Percentiles rank a stretch among this genome's conserved stretches.
Conservation (phyloP, 345 rosid species). For the Anacardium occidentale region DNA sequence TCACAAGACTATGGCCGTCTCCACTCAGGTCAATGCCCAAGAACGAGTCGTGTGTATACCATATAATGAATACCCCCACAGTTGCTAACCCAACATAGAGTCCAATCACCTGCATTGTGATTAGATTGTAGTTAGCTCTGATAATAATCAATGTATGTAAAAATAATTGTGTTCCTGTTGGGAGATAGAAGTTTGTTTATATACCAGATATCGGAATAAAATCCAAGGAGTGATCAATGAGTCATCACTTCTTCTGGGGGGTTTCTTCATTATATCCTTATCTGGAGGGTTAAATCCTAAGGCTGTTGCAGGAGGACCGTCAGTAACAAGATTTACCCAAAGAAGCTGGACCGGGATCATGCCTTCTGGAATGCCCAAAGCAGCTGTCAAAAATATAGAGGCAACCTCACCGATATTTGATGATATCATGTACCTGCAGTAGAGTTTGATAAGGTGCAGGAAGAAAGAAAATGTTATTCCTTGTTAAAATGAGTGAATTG, state of each 20-base stretch:
- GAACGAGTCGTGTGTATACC: constrained; percentile 78
- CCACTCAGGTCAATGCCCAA: constrained; percentile 83
- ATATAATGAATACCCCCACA: constrained; percentile 87
- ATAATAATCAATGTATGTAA: neutral
- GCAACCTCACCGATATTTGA: constrained; percentile 99
- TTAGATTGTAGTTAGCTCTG: neutral
- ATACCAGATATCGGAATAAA: constrained; percentile 94
- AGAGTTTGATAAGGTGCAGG: neutral
- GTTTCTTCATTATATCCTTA: constrained; percentile 88
- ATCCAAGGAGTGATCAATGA: constrained; percentile 93
- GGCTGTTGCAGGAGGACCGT: constrained; percentile 99
- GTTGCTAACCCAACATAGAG: constrained; percentile 91
- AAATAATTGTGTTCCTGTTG: neutral
- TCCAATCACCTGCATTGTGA: constrained; percentile 70
- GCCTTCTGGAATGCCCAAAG: constrained; percentile 98
- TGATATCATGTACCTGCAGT: constrained; percentile 93
- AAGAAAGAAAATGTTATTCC: neutral
- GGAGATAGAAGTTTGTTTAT: neutral
- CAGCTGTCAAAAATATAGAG: constrained; percentile 91
- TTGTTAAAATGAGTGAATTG: neutral
- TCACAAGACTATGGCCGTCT: constrained; percentile 86
- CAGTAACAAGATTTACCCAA: constrained; percentile 98
- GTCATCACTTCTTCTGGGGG: constrained; percentile 90
- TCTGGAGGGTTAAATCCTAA: constrained; percentile 97
- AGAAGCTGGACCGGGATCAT: constrained; percentile 99